Percentiles rank a stretch among this genome's conserved stretches.
Evolutionary conservation across 148 eudicot genomes (phyloP).

Genomic region (Vaccinium macrocarpon): DNA sequence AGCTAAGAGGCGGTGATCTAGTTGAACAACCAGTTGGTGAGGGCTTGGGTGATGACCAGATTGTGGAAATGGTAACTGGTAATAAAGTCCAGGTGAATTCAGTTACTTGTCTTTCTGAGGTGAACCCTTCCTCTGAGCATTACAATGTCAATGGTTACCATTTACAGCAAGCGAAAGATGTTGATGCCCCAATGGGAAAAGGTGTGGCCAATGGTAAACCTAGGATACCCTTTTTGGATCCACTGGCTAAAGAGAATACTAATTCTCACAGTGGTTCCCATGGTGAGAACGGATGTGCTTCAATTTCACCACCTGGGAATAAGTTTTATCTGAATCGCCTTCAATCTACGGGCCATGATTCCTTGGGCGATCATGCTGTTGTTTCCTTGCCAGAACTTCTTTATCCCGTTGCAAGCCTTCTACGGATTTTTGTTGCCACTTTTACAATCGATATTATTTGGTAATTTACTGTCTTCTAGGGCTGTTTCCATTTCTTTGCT

Average conservation of each 20-base stretch:
- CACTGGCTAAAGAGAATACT: constrained; percentile 19
- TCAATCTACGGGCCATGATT: constrained; percentile 37
- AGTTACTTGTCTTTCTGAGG: constrained; percentile 14
- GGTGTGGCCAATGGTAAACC: constrained; percentile 10
- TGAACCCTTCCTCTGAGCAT: constrained; percentile 9
- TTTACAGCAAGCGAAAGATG: constrained; percentile 10
- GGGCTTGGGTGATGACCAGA: constrained; percentile 12
- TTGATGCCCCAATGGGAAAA: constrained; percentile 14
- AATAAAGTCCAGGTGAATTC: constrained; percentile 19
- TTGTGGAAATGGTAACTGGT: constrained; percentile 15
- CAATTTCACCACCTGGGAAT: constrained; percentile 64
- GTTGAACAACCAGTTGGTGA: constrained; percentile 18
- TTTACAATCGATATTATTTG: constrained; percentile 78
- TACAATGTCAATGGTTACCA: constrained; percentile 13
- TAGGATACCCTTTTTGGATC: constrained; percentile 11
- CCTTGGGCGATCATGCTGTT: constrained; percentile 31
- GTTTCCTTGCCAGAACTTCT: constrained; percentile 76
- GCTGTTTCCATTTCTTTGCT: constrained; percentile 2
- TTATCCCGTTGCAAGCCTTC: constrained; percentile 64
- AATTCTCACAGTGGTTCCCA: constrained; percentile 14
- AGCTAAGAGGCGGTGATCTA: constrained; percentile 15
- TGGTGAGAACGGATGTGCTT: constrained; percentile 24
- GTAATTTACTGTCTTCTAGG: constrained; percentile 34
- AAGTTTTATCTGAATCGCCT: constrained; percentile 73
- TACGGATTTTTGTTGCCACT: constrained; percentile 73